Evolutionary conservation across 2,329 filamentous ascomycete genomes (phyloP), one percentile per base, ranked within the genome.

Genomic region (Pseudocercospora fuligena): DNA sequence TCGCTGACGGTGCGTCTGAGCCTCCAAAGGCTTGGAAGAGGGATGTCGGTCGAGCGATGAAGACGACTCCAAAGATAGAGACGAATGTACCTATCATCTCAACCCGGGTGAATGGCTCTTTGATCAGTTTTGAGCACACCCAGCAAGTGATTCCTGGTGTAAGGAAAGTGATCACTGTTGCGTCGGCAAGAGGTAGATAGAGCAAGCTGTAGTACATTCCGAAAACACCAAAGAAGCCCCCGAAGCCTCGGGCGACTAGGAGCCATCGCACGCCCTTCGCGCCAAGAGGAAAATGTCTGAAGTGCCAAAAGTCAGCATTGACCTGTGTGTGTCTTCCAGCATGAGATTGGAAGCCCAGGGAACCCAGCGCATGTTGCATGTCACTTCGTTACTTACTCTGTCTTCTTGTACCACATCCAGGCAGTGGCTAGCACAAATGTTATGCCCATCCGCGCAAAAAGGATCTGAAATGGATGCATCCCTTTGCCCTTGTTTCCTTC

Each of bases 161-260:
- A 5, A 97, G 84, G 76, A 97, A 97, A 8, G 92, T 95, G 61
- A 97, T 90, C 36, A 97, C 93, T 0, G 92, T 95, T 1, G 93
- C 93, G 77, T 97, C 93, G 16, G 92, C 91, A 1, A 97, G 85
- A 0, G 92, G 92, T 2, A 97, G 86, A 73, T 96, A 96, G 75
- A 92, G 86, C 65, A 92, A 80, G 7, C 88, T 90, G 73, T 89
- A 89, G 72, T 89, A 96, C 80, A 95, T 87, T 40, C 91, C 91
- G 76, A 90, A 94, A 3, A 96, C 82, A 11, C 92, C 92, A 76
- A 92, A 91, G 78, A 90, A 90, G 9, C 93, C 93, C 31, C 85
- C 85, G 1, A 91, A 77, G 0, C 92, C 92, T 73, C 93, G 84
- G 9, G 87, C 78, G 1, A 92, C 77, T 3, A 97, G 82, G 5